phyloP scores from a whole-genome alignment of 1,139 yeast genomes.

The Debaryomyces udenii region DNA sequence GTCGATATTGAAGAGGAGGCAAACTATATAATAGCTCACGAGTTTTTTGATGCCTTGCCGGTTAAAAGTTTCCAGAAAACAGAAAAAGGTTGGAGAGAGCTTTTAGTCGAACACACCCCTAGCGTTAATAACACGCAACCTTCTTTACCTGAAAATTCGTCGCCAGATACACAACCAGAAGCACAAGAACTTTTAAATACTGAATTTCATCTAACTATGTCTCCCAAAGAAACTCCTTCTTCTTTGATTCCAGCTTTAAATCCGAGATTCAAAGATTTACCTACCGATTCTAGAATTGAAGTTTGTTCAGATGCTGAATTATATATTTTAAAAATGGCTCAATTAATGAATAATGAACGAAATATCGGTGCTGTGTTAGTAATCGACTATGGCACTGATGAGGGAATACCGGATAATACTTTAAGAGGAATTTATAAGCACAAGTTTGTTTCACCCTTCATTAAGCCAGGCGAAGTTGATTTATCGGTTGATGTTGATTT shows the following conservation, averaged over 20 bases:
- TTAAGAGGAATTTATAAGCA: conserved; percentile 77
- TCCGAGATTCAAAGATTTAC: conserved; percentile 55
- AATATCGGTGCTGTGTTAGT: conserved; percentile 66
- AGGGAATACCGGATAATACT: conserved; percentile 64
- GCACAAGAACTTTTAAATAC: conserved; percentile 28
- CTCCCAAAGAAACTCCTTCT: conserved; percentile 66
- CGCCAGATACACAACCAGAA: conserved; percentile 11
- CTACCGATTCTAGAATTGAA: conserved; percentile 64
- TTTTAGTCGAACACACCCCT: conserved; percentile 59
- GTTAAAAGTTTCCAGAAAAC: conserved; percentile 70
- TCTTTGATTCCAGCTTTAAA: conserved; percentile 59
- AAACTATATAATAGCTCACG: conserved; percentile 78
- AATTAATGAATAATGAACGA: conserved; percentile 37
- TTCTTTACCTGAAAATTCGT: conserved; percentile 24
- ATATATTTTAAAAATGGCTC: conserved; percentile 49
- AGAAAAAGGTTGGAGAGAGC: conserved; percentile 75
- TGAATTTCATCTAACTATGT: conserved; percentile 60
- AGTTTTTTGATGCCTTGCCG: conserved; percentile 86
- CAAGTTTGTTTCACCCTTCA: conserved; percentile 76
- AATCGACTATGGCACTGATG: conserved; percentile 76
- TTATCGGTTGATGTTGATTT: conserved; percentile 86
- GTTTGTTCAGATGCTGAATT: conserved; percentile 75
- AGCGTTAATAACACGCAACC: conserved; percentile 45
- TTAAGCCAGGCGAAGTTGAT: conserved; percentile 77
- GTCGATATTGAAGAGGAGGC: conserved; percentile 42